Conservation (phyloP, 2,329 filamentous ascomycete genomes). For the Cryphonectria japonica region DNA sequence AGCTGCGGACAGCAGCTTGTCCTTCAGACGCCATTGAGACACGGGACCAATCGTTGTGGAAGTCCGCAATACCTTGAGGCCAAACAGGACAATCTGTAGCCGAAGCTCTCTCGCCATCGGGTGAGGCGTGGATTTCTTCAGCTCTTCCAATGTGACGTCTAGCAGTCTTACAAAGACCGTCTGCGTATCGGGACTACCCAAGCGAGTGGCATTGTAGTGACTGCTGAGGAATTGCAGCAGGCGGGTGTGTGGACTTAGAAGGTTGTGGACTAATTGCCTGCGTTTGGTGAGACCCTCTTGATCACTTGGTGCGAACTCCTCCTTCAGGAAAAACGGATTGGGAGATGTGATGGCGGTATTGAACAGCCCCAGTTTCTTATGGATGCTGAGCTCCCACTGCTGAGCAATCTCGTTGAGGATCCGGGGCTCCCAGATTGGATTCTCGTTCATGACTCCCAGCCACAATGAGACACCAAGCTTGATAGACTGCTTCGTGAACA, state of each 20-base stretch:
- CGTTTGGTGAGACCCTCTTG: conserved; percentile 72
- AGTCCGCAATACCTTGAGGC: conserved; percentile 74
- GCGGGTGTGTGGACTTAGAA: conserved; percentile 84
- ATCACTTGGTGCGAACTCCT: conserved; percentile 93
- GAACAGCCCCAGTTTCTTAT: conserved; percentile 80
- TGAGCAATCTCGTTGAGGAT: conserved; percentile 86
- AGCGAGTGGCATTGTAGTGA: conserved; percentile 91
- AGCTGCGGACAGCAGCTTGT: conserved; percentile 83
- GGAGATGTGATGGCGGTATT: conserved; percentile 68
- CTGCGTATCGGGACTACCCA: conserved; percentile 81
- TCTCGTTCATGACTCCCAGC: conserved; percentile 97
- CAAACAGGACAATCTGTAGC: conserved; percentile 85
- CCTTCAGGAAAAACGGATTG: conserved; percentile 88
- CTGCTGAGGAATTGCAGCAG: conserved; percentile 89
- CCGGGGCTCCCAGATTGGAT: conserved; percentile 82
- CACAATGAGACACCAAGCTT: conserved; percentile 94
- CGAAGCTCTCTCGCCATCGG: conserved; percentile 91
- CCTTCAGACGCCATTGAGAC: conserved; percentile 82
- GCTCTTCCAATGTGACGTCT: conserved; percentile 74
- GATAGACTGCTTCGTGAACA: conserved; percentile 94
- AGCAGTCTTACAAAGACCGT: conserved; percentile 81
- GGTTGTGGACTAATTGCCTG: conserved; percentile 78
- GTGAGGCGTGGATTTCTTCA: conserved; percentile 73
- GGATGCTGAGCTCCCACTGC: conserved; percentile 86
- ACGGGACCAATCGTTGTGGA: conserved; percentile 67